Conservation (phyloP, 306 rosid species). For the Corylus americana region DNA sequence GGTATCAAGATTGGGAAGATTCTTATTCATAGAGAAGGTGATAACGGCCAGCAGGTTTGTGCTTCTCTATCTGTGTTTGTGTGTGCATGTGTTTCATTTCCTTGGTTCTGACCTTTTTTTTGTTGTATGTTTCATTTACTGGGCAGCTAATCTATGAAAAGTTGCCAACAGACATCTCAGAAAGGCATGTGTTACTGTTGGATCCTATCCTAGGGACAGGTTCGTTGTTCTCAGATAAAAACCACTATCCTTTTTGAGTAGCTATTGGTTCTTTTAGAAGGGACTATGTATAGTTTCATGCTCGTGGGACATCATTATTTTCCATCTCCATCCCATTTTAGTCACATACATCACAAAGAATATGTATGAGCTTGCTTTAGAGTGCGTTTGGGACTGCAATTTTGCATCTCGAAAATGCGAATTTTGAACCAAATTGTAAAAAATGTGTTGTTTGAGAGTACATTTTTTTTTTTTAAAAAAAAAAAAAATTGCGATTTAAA, state of each 20-base stretch:
- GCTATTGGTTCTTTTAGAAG: neutral
- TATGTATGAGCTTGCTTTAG: neutral
- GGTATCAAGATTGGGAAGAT: constrained; percentile 99
- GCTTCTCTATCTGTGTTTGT: constrained; percentile 18
- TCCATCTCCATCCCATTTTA: neutral
- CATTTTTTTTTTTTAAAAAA: too few relatives aligned
- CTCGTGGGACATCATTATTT: neutral
- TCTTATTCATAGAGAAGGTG: constrained; percentile 99
- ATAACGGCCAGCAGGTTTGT: constrained; percentile 95
- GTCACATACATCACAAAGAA: neutral
- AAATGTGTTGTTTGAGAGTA: too few relatives aligned
- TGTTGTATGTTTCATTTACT: constrained; percentile 24
- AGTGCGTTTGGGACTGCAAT: too few relatives aligned
- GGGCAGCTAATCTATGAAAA: constrained; percentile 93
- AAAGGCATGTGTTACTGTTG: constrained; percentile 89
- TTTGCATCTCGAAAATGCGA: too few relatives aligned
- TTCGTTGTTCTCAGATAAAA: constrained; percentile 31
- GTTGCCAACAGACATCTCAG: constrained; percentile 88
- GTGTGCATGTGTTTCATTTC: constrained; percentile 17
- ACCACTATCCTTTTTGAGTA: constrained; percentile 1
- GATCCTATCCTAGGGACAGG: constrained; percentile 99
- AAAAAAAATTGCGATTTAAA: too few relatives aligned
- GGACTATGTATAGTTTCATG: neutral
- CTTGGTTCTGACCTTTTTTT: constrained; percentile 15
- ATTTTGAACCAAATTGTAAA: too few relatives aligned